Evolutionary conservation across 2,329 filamentous ascomycete genomes (phyloP), one percentile per base, ranked within the genome.

Genomic region (Rutstroemia sp.): DNA sequence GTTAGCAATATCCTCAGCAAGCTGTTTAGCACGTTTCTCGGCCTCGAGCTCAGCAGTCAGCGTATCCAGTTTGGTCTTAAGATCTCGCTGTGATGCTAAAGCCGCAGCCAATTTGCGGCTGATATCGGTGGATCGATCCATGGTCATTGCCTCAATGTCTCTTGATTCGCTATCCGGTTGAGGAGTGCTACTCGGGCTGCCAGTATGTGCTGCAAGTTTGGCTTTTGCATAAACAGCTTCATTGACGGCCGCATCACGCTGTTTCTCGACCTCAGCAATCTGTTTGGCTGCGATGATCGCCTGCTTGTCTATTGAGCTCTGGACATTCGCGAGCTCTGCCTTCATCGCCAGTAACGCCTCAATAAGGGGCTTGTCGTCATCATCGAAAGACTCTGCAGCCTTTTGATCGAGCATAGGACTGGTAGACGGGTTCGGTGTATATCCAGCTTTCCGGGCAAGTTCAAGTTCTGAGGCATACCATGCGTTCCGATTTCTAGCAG

Each of bases 391-490:
- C 63, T 95, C 90, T 2, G 86, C 79, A 0, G 81, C 79, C 58
- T 87, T 84, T 63, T 87, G 84, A 61, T 97, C 92, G 23, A 96
- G 76, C 0, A 84, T 78, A 14, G 89, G 84, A 66, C 82, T 88
- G 25, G 83, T 80, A 1, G 84, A 83, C 2, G 83, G 76, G 60
- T 82, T 90, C 16, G 89, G 81, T 6, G 83, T 79, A 67, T 97
- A 99, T 5, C 94, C 94, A 42, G 89, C 83, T 72, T 96, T 96
- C 50, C 88, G 84, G 6, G 94, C 95, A 61, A 99, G 76, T 57
- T 95, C 90, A 47, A 99, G 77, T 72, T 99, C 94, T 0, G 92
- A 96, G 7, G 91, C 90, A 71, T 95, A 96, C 94, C 94, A 99
- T 0, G 92, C 92, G 72, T 96, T 97, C 51, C 88, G 83, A 67